phyloP scores from a whole-genome alignment of 768 basidiomycete species.

The Psilocybe sp. region DNA sequence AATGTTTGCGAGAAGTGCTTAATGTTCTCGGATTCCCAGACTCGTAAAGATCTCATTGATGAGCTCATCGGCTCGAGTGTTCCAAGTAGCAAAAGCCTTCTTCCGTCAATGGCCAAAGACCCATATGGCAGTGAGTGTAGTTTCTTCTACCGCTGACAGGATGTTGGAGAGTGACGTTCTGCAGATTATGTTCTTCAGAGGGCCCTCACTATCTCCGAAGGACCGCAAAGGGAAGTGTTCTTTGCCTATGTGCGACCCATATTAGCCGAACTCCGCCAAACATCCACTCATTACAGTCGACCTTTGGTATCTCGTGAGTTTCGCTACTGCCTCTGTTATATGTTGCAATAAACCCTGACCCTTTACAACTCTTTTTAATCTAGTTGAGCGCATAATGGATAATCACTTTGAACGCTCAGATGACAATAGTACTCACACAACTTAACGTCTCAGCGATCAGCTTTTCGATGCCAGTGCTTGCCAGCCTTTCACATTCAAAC shows the following conservation, averaged over 20 bases:
- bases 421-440: not conserved
- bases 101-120: constrained; percentile 80
- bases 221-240: constrained; percentile 67
- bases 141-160: not conserved
- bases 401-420: constrained; percentile 12
- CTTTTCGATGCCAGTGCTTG: too few relatives aligned
- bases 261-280: constrained; percentile 66
- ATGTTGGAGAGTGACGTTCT: not conserved
- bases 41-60: constrained; percentile 68
- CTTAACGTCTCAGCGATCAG: too few relatives aligned
- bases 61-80: constrained; percentile 70
- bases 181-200: constrained; percentile 86
- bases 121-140: constrained; percentile 76
- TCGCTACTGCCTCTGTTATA: not conserved
- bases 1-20: constrained; percentile 95
- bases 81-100: constrained; percentile 65
- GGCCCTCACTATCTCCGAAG: constrained; percentile 65
- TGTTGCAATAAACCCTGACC: not conserved
- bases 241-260: constrained; percentile 64
- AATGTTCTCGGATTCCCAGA: constrained; percentile 58
- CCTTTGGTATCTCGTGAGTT: constrained; percentile 77
- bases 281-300: constrained; percentile 73
- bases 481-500: too few relatives aligned
- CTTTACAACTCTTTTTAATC: not conserved
- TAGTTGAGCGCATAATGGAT: constrained; percentile 64